Conservation (phyloP, 345 rosid species). For the Eucalyptus regnans region DNA sequence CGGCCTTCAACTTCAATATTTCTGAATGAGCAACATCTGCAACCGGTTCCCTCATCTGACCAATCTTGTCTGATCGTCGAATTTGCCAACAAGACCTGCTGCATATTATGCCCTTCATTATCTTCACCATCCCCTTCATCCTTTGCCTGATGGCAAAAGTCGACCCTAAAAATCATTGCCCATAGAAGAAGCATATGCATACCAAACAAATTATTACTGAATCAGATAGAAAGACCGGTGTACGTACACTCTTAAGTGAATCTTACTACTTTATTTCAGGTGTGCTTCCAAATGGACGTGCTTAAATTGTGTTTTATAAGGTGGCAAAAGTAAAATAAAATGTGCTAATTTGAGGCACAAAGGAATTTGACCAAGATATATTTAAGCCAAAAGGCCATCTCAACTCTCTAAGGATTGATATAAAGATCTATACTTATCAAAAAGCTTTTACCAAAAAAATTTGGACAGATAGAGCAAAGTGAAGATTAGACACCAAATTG, state of each 20-base stretch:
- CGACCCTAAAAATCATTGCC: slow-evolving; percentile 51
- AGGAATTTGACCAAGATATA: background rate
- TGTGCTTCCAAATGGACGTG: background rate
- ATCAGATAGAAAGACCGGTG: background rate
- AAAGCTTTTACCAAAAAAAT: background rate
- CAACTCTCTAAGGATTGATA: background rate
- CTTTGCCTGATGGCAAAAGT: slow-evolving; percentile 68
- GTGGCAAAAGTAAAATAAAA: background rate
- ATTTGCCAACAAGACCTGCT: slow-evolving; percentile 30
- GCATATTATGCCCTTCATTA: slow-evolving; percentile 22
- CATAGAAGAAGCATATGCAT: slow-evolving; percentile 11
- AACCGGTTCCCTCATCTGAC: background rate
- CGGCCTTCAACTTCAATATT: slow-evolving; percentile 40
- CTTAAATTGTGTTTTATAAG: background rate
- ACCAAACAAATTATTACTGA: background rate
- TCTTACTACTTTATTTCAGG: background rate
- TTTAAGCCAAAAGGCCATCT: background rate
- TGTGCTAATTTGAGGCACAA: background rate
- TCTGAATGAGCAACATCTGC: slow-evolving; percentile 38
- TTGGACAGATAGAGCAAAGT: background rate
- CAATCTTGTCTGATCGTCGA: background rate
- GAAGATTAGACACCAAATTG: background rate
- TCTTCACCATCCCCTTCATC: slow-evolving; percentile 40
- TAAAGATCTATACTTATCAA: background rate
- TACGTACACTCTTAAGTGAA: background rate